These are phyloP conservation scores for Apiotrichum mycotoxinovorans DNA, from an alignment of 1,284 basidiomycete species.

Conservation along the genomic window DNA sequence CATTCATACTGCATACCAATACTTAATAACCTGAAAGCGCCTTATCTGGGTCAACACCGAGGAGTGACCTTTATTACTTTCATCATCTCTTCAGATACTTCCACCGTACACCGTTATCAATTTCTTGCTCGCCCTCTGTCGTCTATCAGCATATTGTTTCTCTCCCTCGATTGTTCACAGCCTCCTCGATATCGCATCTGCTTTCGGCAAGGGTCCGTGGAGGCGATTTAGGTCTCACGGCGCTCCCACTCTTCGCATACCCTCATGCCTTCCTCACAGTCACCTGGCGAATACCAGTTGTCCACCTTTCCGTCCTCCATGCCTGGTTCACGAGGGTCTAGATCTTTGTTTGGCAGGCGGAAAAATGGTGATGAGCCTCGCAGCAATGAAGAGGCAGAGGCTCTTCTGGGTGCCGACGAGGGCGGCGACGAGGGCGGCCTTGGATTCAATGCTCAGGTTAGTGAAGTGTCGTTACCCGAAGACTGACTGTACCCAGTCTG, in stretches of 20 bases:
- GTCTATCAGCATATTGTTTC: no score
- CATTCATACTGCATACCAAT: no score
- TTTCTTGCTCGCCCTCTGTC: no score
- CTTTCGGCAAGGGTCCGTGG: neutral
- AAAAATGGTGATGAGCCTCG: neutral
- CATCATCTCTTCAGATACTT: no score
- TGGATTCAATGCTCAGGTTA: neutral
- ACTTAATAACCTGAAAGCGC: no score
- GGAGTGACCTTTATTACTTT: no score
- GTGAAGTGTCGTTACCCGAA: neutral
- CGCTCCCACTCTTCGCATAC: neutral
- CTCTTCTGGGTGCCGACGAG: slow-evolving; percentile 1
- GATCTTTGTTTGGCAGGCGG: neutral
- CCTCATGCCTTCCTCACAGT: slow-evolving; percentile 5
- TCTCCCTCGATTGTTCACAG: no score
- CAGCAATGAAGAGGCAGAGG: slow-evolving; percentile 6
- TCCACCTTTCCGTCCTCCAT: slow-evolving; percentile 3
- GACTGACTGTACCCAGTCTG: neutral
- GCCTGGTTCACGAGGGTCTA: neutral
- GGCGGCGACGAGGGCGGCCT: neutral
- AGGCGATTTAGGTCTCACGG: neutral
- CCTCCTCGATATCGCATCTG: neutral
- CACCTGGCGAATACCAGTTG: slow-evolving; percentile 4
- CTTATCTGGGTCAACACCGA: no score
- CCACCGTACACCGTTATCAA: no score